These are phyloP conservation scores for Plasmodium coatneyi DNA, from an alignment of 169 alveolate species.

Conservation along the genomic window DNA sequence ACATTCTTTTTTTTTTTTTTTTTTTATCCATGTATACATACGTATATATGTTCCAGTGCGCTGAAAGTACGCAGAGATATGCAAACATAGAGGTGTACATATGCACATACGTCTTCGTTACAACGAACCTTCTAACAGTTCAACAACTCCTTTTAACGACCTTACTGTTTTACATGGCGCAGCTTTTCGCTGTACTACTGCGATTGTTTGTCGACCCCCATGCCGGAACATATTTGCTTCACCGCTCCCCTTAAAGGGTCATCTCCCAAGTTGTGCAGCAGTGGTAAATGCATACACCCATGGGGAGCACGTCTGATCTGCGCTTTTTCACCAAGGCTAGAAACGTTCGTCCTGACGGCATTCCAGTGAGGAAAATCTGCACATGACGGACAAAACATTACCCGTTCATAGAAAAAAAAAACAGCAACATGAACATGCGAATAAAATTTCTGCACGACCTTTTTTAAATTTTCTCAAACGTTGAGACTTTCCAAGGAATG, in stretches of 20 bases:
- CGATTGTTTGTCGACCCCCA: background rate
- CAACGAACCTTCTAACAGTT: background rate
- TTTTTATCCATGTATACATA: background rate
- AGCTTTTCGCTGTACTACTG: background rate
- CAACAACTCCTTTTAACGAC: background rate
- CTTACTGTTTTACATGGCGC: background rate
- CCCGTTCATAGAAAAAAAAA: background rate
- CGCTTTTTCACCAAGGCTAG: background rate
- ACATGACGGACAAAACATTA: background rate
- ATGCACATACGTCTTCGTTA: background rate
- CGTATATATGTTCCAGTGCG: background rate
- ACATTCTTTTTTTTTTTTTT: constrained; percentile 16
- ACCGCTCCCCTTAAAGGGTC: background rate
- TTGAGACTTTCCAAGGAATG: background rate
- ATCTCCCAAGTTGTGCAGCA: background rate
- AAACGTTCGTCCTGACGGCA: background rate
- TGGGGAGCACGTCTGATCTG: background rate
- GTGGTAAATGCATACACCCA: background rate
- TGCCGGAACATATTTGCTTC: background rate
- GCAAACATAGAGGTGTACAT: constrained; percentile 2
- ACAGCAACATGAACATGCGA: background rate
- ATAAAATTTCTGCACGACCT: background rate
- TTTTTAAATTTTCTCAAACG: background rate
- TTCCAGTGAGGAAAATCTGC: background rate
- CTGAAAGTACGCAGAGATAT: background rate